These are phyloP conservation scores for Fusarium subtropicale DNA, from an alignment of 2,329 filamentous ascomycete genomes.

Conservation along the genomic window DNA sequence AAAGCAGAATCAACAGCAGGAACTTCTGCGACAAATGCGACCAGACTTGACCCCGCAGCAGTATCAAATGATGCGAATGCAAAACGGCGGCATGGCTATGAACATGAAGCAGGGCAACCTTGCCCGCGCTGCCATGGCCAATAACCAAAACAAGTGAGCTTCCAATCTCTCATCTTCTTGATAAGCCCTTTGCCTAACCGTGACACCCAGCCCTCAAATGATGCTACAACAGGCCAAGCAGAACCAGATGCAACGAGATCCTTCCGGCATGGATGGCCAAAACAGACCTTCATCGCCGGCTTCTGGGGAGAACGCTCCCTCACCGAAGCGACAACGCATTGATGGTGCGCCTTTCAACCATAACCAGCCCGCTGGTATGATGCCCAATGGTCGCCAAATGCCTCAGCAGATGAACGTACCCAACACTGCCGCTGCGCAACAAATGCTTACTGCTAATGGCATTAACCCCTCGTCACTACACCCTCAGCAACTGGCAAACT, in stretches of 20 bases:
- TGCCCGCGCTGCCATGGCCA: slow-evolving; percentile 81
- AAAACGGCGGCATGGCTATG: slow-evolving; percentile 69
- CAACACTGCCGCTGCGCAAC: slow-evolving; percentile 64
- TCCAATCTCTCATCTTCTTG: slow-evolving; percentile 1
- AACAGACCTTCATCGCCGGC: slow-evolving; percentile 84
- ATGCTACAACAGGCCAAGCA: slow-evolving; percentile 78
- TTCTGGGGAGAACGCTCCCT: slow-evolving; percentile 87
- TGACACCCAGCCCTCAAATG: slow-evolving; percentile 70
- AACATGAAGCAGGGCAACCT: slow-evolving; percentile 71
- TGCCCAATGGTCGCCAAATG: slow-evolving; percentile 81
- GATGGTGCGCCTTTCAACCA: slow-evolving; percentile 78
- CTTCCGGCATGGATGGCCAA: slow-evolving; percentile 86
- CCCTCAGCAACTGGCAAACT: slow-evolving; percentile 78
- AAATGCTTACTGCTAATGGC: slow-evolving; percentile 74
- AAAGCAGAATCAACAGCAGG: slow-evolving; percentile 80
- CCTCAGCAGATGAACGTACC: slow-evolving; percentile 73
- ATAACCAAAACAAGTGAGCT: slow-evolving; percentile 78
- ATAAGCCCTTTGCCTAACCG: slow-evolving; percentile 22
- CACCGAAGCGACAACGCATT: slow-evolving; percentile 88
- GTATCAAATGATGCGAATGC: slow-evolving; percentile 75
- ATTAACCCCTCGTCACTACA: slow-evolving; percentile 81
- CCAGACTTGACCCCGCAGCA: slow-evolving; percentile 68
- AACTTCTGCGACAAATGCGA: slow-evolving; percentile 79
- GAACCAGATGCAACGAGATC: slow-evolving; percentile 87
- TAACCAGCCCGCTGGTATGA: slow-evolving; percentile 73